Conservation (phyloP, 257 asterid genomes). For the Nemophila menziesii region DNA sequence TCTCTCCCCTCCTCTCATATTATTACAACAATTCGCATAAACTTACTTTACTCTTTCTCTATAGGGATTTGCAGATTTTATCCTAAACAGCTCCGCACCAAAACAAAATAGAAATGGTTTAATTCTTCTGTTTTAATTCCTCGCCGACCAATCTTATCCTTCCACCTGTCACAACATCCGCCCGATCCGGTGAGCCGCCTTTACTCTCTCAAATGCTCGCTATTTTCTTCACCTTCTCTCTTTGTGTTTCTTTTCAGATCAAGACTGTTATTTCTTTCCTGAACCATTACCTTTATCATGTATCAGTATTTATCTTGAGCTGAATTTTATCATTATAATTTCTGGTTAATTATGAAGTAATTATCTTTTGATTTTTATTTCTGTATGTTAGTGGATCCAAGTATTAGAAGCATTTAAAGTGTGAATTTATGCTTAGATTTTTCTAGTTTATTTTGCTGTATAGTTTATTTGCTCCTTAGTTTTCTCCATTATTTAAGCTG, state of each 20-base stretch:
- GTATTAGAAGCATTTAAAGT: neutral
- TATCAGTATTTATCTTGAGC: neutral
- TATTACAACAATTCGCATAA: neutral
- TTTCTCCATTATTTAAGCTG: neutral
- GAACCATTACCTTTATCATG: neutral
- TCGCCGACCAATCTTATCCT: conserved; percentile 6
- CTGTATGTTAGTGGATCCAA: conserved; percentile 2
- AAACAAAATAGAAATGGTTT: conserved; percentile 15
- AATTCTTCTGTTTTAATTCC: conserved; percentile 10
- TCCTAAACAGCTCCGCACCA: neutral
- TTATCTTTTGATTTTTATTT: neutral
- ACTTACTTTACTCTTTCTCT: conserved; percentile 13
- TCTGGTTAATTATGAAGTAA: neutral
- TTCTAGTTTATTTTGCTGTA: neutral
- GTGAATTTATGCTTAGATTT: neutral
- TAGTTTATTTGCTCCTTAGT: neutral
- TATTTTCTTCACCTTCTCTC: neutral
- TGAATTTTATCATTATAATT: neutral
- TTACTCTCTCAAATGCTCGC: neutral
- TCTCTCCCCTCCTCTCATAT: neutral
- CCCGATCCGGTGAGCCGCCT: conserved; percentile 17
- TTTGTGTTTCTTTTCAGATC: conserved; percentile 10
- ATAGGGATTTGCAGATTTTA: conserved; percentile 7
- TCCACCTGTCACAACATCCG: conserved; percentile 8
- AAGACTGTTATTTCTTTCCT: neutral